Evolutionary conservation across 1,284 basidiomycete species (phyloP).

Genomic region (Kwoniella shivajii): DNA sequence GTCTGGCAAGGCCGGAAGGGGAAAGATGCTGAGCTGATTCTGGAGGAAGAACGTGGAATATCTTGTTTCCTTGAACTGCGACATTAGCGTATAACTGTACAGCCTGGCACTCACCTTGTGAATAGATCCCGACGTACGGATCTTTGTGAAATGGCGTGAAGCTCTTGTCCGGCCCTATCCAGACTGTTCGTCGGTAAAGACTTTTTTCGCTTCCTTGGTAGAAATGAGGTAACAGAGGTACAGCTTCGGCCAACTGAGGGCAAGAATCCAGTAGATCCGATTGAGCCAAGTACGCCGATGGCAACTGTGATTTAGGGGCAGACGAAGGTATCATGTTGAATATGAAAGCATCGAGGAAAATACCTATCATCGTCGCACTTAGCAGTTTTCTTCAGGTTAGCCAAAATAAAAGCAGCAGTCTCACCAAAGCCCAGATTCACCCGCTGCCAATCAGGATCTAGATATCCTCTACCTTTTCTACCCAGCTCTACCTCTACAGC

Average conservation of each 20-base stretch:
- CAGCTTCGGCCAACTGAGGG: constrained; percentile 17
- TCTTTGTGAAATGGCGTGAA: constrained; percentile 51
- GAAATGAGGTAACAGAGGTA: constrained; percentile 39
- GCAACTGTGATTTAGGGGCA: constrained; percentile 21
- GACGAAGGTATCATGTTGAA: constrained; percentile 39
- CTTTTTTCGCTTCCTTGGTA: constrained; percentile 25
- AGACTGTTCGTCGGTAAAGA: constrained; percentile 44
- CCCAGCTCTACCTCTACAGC: constrained; percentile 48
- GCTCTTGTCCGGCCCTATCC: constrained; percentile 44
- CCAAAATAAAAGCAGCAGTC: background rate
- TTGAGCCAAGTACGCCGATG: constrained; percentile 50
- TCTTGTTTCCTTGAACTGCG: constrained; percentile 41
- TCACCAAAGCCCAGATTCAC: constrained; percentile 46
- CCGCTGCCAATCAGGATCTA: constrained; percentile 40
- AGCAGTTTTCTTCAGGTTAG: background rate
- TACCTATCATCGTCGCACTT: constrained; percentile 24
- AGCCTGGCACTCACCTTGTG: constrained; percentile 34
- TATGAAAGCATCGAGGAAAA: constrained; percentile 51
- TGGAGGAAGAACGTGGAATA: constrained; percentile 45
- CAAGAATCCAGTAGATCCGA: constrained; percentile 36
- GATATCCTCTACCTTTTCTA: constrained; percentile 40
- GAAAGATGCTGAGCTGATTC: constrained; percentile 25
- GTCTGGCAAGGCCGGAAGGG: constrained; percentile 24
- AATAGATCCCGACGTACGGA: constrained; percentile 49
- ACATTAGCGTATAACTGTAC: background rate